These are phyloP conservation scores for Lanzia echinophila DNA, from an alignment of 2,329 filamentous ascomycete species.

Conservation along the genomic window DNA sequence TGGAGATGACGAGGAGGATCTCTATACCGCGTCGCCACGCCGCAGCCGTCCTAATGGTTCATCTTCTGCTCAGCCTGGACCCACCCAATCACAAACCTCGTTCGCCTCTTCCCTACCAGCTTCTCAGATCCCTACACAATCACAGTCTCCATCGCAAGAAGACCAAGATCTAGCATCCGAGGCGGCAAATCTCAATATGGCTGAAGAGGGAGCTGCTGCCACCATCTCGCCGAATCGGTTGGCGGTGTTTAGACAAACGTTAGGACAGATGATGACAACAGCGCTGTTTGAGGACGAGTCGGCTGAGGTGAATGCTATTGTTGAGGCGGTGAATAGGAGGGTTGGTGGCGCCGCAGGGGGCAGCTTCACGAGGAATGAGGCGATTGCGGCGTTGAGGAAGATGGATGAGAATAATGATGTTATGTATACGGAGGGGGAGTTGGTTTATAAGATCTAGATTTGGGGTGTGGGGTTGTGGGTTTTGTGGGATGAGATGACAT, in stretches of 20 bases:
- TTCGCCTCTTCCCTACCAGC: constrained; percentile 35
- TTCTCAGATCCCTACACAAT: constrained; percentile 24
- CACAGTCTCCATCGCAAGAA: constrained; percentile 14
- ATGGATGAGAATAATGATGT: constrained; percentile 83
- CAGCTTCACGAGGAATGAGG: constrained; percentile 64
- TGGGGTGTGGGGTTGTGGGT: neutral
- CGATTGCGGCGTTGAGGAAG: constrained; percentile 66
- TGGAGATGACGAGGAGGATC: constrained; percentile 36
- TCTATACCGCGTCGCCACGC: constrained; percentile 24
- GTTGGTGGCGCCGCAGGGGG: constrained; percentile 48
- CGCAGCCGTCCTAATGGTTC: neutral
- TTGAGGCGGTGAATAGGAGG: constrained; percentile 72
- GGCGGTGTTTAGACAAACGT: constrained; percentile 66
- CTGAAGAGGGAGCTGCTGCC: constrained; percentile 20
- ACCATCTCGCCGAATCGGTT: constrained; percentile 51
- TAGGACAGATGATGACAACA: constrained; percentile 78
- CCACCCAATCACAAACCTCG: constrained; percentile 31
- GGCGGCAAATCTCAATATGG: neutral
- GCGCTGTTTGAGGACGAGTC: constrained; percentile 83
- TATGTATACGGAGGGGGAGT: constrained; percentile 67
- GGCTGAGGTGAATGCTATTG: constrained; percentile 66
- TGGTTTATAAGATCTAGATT: constrained; percentile 63
- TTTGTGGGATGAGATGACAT: neutral
- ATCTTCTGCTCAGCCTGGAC: constrained; percentile 2
- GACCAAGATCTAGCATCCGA: constrained; percentile 22